These are phyloP conservation scores for Fomitopsis serialis DNA, from an alignment of 768 basidiomycete genomes.

Conservation along the genomic window DNA sequence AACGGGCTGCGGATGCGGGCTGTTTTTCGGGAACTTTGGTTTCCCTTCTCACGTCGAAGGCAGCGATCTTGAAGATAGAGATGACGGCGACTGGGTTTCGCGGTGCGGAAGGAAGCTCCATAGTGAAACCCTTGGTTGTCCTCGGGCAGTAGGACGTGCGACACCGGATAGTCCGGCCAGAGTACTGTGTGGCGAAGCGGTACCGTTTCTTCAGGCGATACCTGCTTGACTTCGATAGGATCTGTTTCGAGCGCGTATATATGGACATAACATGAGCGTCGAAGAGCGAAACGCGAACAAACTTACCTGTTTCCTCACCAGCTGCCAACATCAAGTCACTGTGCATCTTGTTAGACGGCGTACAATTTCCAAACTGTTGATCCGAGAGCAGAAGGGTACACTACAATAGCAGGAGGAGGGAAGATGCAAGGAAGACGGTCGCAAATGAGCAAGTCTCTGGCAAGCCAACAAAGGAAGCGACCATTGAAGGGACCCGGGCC, in stretches of 20 bases:
- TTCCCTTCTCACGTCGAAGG: constrained; percentile 32
- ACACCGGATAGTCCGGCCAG: constrained; percentile 47
- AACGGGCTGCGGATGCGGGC: constrained; percentile 30
- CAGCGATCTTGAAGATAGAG: constrained; percentile 45
- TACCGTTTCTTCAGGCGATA: constrained; percentile 40
- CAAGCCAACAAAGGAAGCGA: too few relatives aligned
- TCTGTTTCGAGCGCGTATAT: not conserved
- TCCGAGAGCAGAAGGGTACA: too few relatives aligned
- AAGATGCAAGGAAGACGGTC: too few relatives aligned
- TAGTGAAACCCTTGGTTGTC: constrained; percentile 47
- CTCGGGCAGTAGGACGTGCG: constrained; percentile 46
- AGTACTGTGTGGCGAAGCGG: constrained; percentile 51
- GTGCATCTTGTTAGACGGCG: too few relatives aligned
- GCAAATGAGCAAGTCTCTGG: too few relatives aligned
- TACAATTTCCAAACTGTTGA: too few relatives aligned
- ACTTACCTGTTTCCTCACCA: too few relatives aligned
- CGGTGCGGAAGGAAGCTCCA: constrained; percentile 44
- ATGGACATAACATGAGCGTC: not conserved
- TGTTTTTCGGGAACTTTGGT: too few relatives aligned
- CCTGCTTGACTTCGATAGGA: constrained; percentile 20
- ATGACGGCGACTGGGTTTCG: constrained; percentile 44
- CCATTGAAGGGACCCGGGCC: too few relatives aligned
- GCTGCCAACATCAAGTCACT: too few relatives aligned
- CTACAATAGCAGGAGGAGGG: too few relatives aligned
- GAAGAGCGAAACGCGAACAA: too few relatives aligned